These are phyloP conservation scores for Sporobolomyces phaffii DNA, from an alignment of 768 basidiomycete genomes.

Conservation along the genomic window DNA sequence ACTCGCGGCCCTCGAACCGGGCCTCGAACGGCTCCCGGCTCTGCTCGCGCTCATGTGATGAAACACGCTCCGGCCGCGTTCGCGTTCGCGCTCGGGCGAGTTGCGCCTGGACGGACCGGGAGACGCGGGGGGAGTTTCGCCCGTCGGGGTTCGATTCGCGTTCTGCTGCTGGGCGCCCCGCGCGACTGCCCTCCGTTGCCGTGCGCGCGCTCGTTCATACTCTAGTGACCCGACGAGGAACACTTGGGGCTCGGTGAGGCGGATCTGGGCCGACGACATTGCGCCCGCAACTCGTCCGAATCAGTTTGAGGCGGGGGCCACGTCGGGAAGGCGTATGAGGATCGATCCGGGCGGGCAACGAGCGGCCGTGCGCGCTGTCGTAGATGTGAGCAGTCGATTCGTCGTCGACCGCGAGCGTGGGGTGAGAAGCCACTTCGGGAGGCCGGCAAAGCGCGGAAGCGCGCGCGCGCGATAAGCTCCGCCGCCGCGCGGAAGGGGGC, in stretches of 20 bases:
- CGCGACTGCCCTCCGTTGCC: constrained; percentile 18
- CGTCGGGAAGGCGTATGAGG: too few species aligned
- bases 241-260: constrained; percentile 36
- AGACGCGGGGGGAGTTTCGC: not conserved
- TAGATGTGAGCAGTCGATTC: too few species aligned
- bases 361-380: too few species aligned
- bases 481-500: too few species aligned
- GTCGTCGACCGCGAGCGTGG: not conserved
- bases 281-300: not conserved
- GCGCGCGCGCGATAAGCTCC: not conserved
- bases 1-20: constrained; percentile 8
- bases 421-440: too few species aligned
- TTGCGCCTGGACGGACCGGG: constrained; percentile 13
- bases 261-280: constrained; percentile 25
- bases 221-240: constrained; percentile 35
- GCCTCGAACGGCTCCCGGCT: not conserved
- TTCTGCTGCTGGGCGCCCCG: not conserved
- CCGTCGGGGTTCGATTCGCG: not conserved
- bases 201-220: constrained; percentile 30
- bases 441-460: not conserved
- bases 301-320: too few species aligned
- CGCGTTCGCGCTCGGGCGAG: constrained; percentile 10
- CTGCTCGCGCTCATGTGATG: constrained; percentile 3
- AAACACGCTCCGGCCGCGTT: not conserved
- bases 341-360: too few species aligned